Evolutionary conservation across 2,329 filamentous ascomycete species (phyloP), one percentile per base, ranked within the genome.

Genomic region (Neonectria neomacrospora): DNA sequence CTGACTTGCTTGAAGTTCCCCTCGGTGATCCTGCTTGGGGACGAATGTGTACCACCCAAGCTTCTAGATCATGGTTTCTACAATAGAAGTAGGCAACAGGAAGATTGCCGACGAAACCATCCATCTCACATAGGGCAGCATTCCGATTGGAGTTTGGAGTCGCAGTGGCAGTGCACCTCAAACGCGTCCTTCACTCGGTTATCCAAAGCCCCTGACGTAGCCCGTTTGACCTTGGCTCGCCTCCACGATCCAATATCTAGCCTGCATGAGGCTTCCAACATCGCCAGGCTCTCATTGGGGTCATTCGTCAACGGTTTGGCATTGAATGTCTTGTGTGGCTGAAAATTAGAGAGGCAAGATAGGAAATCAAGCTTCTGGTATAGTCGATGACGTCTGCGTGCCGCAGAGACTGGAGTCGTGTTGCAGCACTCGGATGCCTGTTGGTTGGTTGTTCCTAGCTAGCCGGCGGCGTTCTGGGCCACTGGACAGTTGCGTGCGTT

Each of bases 311-410:
- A 14, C 66, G 54, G 66, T 67, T 69, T 61, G 67, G 18, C 39
- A 55, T 5, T 58, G 30, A 39, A 55, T 30, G 8, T 53, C 48
- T 39, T 54, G 64, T 57, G 48, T 63, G 51, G 56, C 30, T 53
- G 26, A 47, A 53, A 22, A 23, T 22, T 57, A 58, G 58, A 56
- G 58, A 61, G 52, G 32, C 41, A 50, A 60, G 51, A 54, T 54
- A 54, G 47, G 41, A 71, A 72, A 72, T 54, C 71, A 73, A 71
- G 71, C 66, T 68, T 64, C 37, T 53, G 53, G 37, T 16, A 51
- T 59, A 50, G 54, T 66, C 58, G 57, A 73, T 73, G 71, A 73
- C 71, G 71, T 73, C 69, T 67, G 26, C 45, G 32, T 61, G 39
- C 55, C 18, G 45, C 48, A 23, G 50, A 22, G 47, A 10, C 14